Evolutionary conservation across 2,329 filamentous ascomycete species (phyloP).

Genomic region (Phyllachora maydis): DNA sequence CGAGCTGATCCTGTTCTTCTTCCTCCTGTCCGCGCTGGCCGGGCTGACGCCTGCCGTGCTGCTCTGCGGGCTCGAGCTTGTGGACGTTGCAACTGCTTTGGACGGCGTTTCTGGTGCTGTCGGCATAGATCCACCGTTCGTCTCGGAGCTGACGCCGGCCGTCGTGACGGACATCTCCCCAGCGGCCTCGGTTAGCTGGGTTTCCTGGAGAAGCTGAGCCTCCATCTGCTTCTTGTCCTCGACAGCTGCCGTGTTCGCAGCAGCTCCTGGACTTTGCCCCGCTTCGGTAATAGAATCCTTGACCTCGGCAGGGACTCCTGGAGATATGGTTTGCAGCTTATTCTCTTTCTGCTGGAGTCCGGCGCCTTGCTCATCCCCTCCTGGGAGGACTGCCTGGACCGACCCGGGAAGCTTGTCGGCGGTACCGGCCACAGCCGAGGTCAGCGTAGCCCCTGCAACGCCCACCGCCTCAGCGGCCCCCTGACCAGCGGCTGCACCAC

Average conservation of each 20-base stretch:
- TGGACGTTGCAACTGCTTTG: slow-evolving; percentile 5
- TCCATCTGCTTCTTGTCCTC: slow-evolving; percentile 58
- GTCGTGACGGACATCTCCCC: slow-evolving; percentile 3
- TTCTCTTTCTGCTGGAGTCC: slow-evolving; percentile 16
- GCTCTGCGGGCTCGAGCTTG: slow-evolving; percentile 4
- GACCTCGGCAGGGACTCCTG: slow-evolving; percentile 32
- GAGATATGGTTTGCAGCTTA: slow-evolving; percentile 20
- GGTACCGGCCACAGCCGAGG: slow-evolving; percentile 16
- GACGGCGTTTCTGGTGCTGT: slow-evolving; percentile 5
- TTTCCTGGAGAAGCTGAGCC: slow-evolving; percentile 11
- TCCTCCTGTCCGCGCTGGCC: slow-evolving; percentile 35
- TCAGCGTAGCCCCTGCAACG: slow-evolving; percentile 13
- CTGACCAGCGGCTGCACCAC: slow-evolving; percentile 17
- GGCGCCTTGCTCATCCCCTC: slow-evolving; percentile 21
- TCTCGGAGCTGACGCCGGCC: slow-evolving; percentile 4
- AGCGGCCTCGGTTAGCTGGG: slow-evolving; percentile 2
- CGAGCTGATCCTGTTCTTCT: slow-evolving; percentile 42
- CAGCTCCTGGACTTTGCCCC: slow-evolving; percentile 47
- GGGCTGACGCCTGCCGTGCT: slow-evolving; percentile 12
- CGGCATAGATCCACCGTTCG: slow-evolving; percentile 4
- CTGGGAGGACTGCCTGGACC: slow-evolving; percentile 28
- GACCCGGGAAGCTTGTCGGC: slow-evolving; percentile 28
- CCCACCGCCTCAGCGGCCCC: slow-evolving; percentile 18
- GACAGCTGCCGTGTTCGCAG: slow-evolving; percentile 45
- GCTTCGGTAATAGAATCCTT: slow-evolving; percentile 15